A percentile compares a stretch with the other conserved stretches of the same genome.
phyloP scores from a whole-genome alignment of 495 filamentous ascomycete species.

The Trichoderma parareesei region DNA sequence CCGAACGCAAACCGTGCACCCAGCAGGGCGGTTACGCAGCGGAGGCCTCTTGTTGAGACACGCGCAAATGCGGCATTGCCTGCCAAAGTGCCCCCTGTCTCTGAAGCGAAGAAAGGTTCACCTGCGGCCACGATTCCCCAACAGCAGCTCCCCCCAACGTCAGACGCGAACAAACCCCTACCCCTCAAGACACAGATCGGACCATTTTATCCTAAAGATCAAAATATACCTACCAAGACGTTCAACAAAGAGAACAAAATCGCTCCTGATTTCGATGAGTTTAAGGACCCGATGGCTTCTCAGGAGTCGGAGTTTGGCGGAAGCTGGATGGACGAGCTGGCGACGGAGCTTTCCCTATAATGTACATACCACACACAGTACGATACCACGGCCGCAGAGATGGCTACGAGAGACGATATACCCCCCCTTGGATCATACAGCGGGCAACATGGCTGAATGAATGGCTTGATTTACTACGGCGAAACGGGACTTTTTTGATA shows the following conservation, averaged over 20 bases:
- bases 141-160: neutral
- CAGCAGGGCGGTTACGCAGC: neutral
- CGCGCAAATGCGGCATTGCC: neutral
- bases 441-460: neutral
- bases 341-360: conserved; percentile 8
- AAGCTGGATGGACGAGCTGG: conserved; percentile 24
- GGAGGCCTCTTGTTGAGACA: neutral
- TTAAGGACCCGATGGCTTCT: conserved; percentile 15
- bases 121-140: neutral
- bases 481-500: neutral
- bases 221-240: neutral
- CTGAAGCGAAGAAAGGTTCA: neutral
- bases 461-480: neutral
- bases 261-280: neutral
- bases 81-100: neutral
- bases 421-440: neutral
- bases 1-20: neutral
- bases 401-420: neutral
- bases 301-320: conserved; percentile 39
- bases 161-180: neutral
- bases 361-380: neutral
- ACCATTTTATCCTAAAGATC: neutral
- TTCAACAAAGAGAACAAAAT: conserved; percentile 13
- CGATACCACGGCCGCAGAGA: neutral
- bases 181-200: neutral